phyloP scores from a whole-genome alignment of 2,329 filamentous ascomycete genomes.

The Fusarium foetens region DNA sequence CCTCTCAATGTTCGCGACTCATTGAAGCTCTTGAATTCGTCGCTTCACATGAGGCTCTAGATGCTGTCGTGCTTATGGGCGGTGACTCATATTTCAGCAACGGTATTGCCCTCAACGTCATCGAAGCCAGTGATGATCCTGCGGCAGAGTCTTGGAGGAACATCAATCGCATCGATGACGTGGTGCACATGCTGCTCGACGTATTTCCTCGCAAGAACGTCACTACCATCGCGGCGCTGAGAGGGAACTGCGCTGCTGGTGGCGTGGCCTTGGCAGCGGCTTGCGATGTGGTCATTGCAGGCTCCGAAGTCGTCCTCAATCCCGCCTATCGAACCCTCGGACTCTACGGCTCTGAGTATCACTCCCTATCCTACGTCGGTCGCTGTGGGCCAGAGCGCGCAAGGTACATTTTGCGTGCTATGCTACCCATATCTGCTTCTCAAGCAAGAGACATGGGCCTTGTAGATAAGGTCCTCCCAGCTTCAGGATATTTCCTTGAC shows the following conservation, averaged over 20 bases:
- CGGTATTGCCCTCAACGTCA: constrained; percentile 32
- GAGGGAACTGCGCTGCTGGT: constrained; percentile 31
- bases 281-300: constrained; percentile 24
- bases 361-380: constrained; percentile 23
- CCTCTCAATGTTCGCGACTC: constrained; percentile 24
- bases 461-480: constrained; percentile 7
- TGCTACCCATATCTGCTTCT: constrained; percentile 12
- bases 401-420: not conserved
- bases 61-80: constrained; percentile 25
- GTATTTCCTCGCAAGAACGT: not conserved
- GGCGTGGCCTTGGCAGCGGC: constrained; percentile 29
- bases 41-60: not conserved
- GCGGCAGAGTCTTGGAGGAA: constrained; percentile 26
- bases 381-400: constrained; percentile 1
- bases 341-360: constrained; percentile 30
- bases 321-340: constrained; percentile 28
- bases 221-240: constrained; percentile 16
- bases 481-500: constrained; percentile 1
- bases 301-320: constrained; percentile 25
- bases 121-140: constrained; percentile 20
- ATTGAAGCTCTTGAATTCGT: constrained; percentile 22
- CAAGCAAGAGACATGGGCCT: constrained; percentile 6
- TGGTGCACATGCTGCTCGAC: constrained; percentile 4
- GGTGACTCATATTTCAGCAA: constrained; percentile 35
- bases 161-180: constrained; percentile 26